Evolutionary conservation across 192 early-diverging fungal genomes (phyloP).

Genomic region (Rhizophagus sp.): DNA sequence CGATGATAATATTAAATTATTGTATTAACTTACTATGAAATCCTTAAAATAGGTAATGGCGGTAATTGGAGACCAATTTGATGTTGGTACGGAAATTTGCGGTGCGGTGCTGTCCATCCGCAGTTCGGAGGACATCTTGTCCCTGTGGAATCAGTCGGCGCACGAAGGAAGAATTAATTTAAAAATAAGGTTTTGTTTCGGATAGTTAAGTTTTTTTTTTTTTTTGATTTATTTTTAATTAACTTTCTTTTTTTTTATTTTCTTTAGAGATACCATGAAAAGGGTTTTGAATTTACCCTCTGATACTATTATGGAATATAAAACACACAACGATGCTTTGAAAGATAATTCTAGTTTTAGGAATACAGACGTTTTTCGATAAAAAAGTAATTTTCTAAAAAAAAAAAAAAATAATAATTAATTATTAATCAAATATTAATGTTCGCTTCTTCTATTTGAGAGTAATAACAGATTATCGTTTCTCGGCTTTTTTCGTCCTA

Average conservation of each 20-base stretch:
- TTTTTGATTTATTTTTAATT: not conserved
- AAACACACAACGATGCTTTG: slow-evolving; percentile 87
- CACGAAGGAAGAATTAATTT: slow-evolving; percentile 80
- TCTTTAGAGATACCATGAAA: slow-evolving; percentile 81
- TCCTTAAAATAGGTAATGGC: slow-evolving; percentile 62
- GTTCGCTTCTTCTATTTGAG: not conserved
- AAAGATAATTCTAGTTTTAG: slow-evolving; percentile 87
- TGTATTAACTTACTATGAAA: not conserved
- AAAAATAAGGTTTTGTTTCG: slow-evolving; percentile 65
- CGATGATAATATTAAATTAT: not conserved
- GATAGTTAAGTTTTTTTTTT: not conserved
- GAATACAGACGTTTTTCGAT: slow-evolving; percentile 76
- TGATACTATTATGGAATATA: slow-evolving; percentile 93
- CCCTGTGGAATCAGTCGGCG: slow-evolving; percentile 91
- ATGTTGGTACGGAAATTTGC: slow-evolving; percentile 86
- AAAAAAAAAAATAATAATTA: not conserved
- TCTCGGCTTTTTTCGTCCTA: not conserved
- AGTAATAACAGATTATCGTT: not conserved
- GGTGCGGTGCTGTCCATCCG: slow-evolving; percentile 93
- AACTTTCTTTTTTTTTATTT: slow-evolving; percentile 5
- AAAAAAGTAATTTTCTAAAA: slow-evolving; percentile 31
- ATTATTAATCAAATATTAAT: not conserved
- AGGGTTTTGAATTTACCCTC: slow-evolving; percentile 79
- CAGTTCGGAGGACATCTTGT: slow-evolving; percentile 91
- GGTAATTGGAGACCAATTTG: slow-evolving; percentile 89